A percentile compares a stretch with the other conserved stretches of the same genome.
phyloP scores from a whole-genome alignment of 495 filamentous ascomycete species.

The Thozetella sp. region DNA sequence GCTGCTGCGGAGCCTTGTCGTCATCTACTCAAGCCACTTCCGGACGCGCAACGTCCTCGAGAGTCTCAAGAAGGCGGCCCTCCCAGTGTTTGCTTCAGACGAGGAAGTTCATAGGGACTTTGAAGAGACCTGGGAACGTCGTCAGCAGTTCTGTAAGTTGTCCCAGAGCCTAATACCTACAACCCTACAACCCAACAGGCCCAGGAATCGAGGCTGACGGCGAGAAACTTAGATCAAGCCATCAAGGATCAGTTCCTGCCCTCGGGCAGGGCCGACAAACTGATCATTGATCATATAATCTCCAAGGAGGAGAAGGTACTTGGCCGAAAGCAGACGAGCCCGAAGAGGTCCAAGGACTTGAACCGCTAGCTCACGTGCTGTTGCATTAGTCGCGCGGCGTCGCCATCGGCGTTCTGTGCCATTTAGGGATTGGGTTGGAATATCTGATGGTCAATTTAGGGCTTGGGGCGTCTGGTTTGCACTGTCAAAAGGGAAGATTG shows the following conservation, averaged over 20 bases:
- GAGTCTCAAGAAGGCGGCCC: background rate
- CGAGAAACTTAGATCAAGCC: background rate
- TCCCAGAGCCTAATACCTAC: background rate
- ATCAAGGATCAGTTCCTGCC: background rate
- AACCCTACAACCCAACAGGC: too few relatives aligned
- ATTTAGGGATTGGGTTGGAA: too few relatives aligned
- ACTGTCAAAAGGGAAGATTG: too few relatives aligned
- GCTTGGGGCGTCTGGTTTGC: too few relatives aligned
- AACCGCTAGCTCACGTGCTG: background rate
- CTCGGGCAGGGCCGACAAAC: background rate
- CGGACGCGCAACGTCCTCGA: background rate
- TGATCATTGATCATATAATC: constrained; percentile 3
- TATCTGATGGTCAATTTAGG: too few relatives aligned
- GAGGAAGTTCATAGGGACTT: too few relatives aligned
- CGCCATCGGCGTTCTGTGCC: too few relatives aligned
- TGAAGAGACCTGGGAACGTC: background rate
- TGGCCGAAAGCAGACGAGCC: constrained; percentile 27
- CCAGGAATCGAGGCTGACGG: too few relatives aligned
- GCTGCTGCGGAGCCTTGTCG: constrained; percentile 25
- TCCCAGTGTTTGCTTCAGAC: background rate
- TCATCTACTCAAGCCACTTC: constrained; percentile 22
- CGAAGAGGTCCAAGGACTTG: constrained; percentile 14
- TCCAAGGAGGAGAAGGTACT: constrained; percentile 20
- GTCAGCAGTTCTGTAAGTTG: background rate
- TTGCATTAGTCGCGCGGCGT: too few relatives aligned